phyloP scores from a whole-genome alignment of 2,329 filamentous ascomycete species.

The Zymoseptoria ardabiliae region DNA sequence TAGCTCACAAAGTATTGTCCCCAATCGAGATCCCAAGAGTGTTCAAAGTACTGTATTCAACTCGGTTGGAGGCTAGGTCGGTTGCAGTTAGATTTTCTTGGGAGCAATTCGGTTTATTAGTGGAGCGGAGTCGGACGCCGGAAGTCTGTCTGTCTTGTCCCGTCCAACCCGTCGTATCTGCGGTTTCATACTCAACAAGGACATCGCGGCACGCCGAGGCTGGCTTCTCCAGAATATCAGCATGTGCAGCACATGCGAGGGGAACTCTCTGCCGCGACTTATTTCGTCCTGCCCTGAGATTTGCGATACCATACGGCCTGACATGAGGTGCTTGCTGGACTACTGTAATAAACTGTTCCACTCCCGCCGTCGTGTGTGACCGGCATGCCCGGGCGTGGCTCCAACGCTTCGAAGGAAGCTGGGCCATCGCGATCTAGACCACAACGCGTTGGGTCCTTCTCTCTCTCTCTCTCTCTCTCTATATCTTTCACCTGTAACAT shows the following conservation, averaged over 20 bases:
- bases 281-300: too few species aligned
- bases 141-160: too few species aligned
- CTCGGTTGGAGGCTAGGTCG: not conserved
- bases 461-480: not conserved
- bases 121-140: not conserved
- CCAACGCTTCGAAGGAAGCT: not conserved
- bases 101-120: too few species aligned
- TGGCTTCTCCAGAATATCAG: too few species aligned
- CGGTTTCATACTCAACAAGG: not conserved
- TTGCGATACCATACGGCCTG: too few species aligned
- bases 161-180: not conserved
- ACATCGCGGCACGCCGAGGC: not conserved
- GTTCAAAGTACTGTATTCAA: too few species aligned
- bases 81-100: not conserved
- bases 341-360: too few species aligned
- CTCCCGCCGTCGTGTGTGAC: not conserved
- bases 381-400: not conserved
- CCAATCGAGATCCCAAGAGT: not conserved
- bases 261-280: too few species aligned
- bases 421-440: not conserved
- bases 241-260: too few species aligned
- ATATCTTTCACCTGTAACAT: not conserved
- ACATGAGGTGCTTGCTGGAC: too few species aligned
- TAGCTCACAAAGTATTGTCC: too few species aligned
- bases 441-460: not conserved